Evolutionary conservation across 768 basidiomycete species (phyloP).

Genomic region (Pulveroboletus ravenelii): DNA sequence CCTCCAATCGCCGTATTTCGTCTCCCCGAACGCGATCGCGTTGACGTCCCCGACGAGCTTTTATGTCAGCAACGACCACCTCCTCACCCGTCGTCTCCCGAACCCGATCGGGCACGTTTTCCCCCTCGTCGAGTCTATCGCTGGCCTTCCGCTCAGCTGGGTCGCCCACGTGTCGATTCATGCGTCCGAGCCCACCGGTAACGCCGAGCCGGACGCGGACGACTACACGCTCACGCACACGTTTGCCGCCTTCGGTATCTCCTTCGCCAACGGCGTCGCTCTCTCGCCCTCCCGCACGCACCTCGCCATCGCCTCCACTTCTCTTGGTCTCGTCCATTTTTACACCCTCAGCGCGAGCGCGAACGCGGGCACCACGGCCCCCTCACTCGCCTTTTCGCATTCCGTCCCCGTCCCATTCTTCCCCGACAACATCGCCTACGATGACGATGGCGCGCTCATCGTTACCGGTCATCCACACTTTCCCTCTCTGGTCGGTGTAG

Average conservation of each 20-base stretch:
- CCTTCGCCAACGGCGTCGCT: constrained; percentile 69
- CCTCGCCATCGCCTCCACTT: constrained; percentile 56
- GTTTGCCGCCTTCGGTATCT: constrained; percentile 43
- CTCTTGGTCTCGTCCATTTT: constrained; percentile 43
- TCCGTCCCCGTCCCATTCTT: constrained; percentile 50
- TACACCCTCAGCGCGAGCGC: constrained; percentile 44
- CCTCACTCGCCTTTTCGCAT: constrained; percentile 35
- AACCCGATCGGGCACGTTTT: constrained; percentile 43
- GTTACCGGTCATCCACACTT: constrained; percentile 69
- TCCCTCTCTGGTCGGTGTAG: constrained; percentile 43
- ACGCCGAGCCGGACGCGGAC: constrained; percentile 15
- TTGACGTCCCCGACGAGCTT: constrained; percentile 63
- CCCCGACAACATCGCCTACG: constrained; percentile 59
- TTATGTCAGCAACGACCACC: constrained; percentile 71
- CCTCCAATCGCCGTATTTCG: constrained; percentile 51
- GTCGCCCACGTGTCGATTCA: constrained; percentile 51
- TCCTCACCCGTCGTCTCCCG: constrained; percentile 58
- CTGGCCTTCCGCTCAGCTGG: constrained; percentile 56
- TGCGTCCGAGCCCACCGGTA: constrained; percentile 10
- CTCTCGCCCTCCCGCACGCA: constrained; percentile 46
- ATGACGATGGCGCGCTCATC: constrained; percentile 43
- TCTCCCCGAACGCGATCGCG: constrained; percentile 64
- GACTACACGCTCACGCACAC: constrained; percentile 29
- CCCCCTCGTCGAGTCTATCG: constrained; percentile 51
- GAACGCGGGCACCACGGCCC: no score